These are phyloP conservation scores for Phialocephala subalpina DNA, from an alignment of 2,329 filamentous ascomycete genomes.

Conservation along the genomic window DNA sequence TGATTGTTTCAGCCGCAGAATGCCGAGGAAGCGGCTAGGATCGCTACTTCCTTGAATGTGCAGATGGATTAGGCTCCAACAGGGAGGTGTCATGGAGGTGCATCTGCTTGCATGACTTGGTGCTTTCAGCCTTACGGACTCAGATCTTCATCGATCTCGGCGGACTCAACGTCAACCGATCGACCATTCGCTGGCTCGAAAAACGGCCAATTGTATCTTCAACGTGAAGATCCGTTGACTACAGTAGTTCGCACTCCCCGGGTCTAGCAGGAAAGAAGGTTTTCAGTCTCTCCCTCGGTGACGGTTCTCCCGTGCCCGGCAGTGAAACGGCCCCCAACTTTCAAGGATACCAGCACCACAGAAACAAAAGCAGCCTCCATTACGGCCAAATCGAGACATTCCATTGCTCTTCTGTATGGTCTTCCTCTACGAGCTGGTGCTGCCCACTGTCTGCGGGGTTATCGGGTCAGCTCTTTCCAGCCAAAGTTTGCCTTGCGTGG, in stretches of 20 bases:
- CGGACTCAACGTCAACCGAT: constrained; percentile 2
- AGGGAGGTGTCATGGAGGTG: constrained; percentile 17
- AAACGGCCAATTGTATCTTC: constrained; percentile 7
- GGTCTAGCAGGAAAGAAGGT: not conserved
- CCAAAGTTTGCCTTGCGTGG: constrained; percentile 8
- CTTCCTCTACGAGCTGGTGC: not conserved
- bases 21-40: constrained; percentile 1
- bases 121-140: constrained; percentile 24
- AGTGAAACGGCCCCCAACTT: constrained; percentile 9
- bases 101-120: constrained; percentile 13
- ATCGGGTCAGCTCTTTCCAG: not conserved
- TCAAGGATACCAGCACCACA: not conserved
- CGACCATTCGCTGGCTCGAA: constrained; percentile 5
- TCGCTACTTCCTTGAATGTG: constrained; percentile 7
- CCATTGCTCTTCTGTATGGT: not conserved
- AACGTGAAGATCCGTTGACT: not conserved
- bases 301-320: not conserved
- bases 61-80: constrained; percentile 25
- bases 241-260: not conserved
- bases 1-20: constrained; percentile 22
- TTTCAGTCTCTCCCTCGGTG: not conserved
- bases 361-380: constrained; percentile 7
- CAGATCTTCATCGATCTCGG: constrained; percentile 4
- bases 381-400: not conserved
- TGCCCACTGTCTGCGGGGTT: not conserved